Evolutionary conservation across 306 rosid genomes (phyloP), one percentile per base, ranked within the genome.

Genomic region (Corylus americana): DNA sequence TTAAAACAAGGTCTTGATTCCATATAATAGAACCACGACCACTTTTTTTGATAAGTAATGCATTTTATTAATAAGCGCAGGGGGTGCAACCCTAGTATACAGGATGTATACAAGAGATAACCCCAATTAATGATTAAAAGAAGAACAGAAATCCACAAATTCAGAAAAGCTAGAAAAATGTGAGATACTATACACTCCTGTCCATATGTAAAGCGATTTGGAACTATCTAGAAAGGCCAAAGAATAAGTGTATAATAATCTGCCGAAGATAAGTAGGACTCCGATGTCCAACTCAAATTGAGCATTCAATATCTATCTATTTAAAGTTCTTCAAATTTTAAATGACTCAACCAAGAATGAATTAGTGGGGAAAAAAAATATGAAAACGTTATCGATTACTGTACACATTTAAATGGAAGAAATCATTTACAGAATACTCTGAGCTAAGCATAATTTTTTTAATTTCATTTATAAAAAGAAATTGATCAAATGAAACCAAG

Each of bases 401-500:
- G n/a, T 10, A 35, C 9, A 10, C 11, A 64, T 16, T 5, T 14
- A 14, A 16, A 10, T 9, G 35, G 35, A 29, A 12, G 18, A 67
- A 42, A 67, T 18, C 51, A 8, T 14, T 2, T 39, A 42, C 51
- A 67, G 14, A 42, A 39, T 39, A 37, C 45, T 67, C 72, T 67
- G 10, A 42, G 20, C 29, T 17, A 67, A 18, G 25, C 10, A 31
- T 37, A n/a, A 17, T 67, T 42, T 17, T 17, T 17, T 42, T 42
- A 5, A 58, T 8, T 22, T 16, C 16, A 55, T 39, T 78, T 58
- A 12, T 14, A 62, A 67, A 27, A 68, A 4, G 49, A n/a, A 69
- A 61, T 55, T 39, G 61, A 51, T 78, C 35, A 27, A 64, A 50
- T 18, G 74, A 39, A 77, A 62, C 74, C 35, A 79, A 68, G 71